Evolutionary conservation across 331 rosid species (phyloP).

Genomic region (Prunus yedoensis): DNA sequence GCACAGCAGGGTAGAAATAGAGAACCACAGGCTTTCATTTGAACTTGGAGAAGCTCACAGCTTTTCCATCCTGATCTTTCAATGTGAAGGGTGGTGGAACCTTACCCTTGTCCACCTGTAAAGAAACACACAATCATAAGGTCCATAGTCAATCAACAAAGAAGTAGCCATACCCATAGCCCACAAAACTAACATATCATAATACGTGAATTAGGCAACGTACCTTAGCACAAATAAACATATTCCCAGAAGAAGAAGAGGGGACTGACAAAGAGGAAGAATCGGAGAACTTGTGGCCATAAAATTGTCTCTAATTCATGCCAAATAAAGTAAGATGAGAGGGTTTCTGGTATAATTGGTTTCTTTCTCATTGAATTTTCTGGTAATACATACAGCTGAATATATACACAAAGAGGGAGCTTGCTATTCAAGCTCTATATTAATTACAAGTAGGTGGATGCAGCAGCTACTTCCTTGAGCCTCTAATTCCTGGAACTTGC

Average conservation of each 20-base stretch:
- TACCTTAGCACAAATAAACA: slow-evolving; percentile 64
- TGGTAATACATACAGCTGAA: too few species aligned
- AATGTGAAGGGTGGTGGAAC: slow-evolving; percentile 68
- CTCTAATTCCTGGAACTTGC: too few species aligned
- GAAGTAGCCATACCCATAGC: too few species aligned
- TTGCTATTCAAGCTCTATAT: too few species aligned
- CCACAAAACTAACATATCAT: not conserved
- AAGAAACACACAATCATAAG: not conserved
- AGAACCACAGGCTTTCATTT: slow-evolving; percentile 78
- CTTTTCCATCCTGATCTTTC: slow-evolving; percentile 73
- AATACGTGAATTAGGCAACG: slow-evolving; percentile 1
- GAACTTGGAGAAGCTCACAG: slow-evolving; percentile 60
- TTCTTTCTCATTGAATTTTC: too few species aligned
- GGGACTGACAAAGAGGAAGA: slow-evolving; percentile 40
- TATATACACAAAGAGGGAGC: too few species aligned
- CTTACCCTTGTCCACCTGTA: slow-evolving; percentile 63
- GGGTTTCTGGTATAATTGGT: too few species aligned
- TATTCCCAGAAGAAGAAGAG: slow-evolving; percentile 35
- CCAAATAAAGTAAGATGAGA: too few species aligned
- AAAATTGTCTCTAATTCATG: slow-evolving; percentile 27
- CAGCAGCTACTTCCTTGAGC: too few species aligned
- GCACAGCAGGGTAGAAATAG: slow-evolving; percentile 82
- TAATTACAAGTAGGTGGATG: too few species aligned
- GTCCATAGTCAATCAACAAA: not conserved
- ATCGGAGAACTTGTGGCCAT: slow-evolving; percentile 61